Conservation (phyloP, 768 basidiomycete species). For the Fibroporia radiculosa region DNA sequence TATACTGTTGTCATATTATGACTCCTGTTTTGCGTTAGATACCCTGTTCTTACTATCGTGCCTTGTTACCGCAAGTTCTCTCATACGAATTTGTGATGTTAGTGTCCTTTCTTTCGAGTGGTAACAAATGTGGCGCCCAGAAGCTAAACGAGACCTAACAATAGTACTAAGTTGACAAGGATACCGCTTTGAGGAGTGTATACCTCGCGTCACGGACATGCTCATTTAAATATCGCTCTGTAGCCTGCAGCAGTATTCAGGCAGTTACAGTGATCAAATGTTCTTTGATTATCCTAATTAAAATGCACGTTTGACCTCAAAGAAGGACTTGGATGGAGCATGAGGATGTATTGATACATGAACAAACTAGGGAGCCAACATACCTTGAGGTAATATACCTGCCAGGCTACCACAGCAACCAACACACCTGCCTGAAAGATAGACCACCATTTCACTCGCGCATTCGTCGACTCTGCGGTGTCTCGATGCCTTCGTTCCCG, state of each 20-base stretch:
- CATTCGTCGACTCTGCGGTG: slow-evolving; percentile 89
- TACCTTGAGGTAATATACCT: slow-evolving; percentile 94
- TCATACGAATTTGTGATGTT: neutral
- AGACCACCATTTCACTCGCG: slow-evolving; percentile 99
- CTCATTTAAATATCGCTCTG: too few relatives aligned
- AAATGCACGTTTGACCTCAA: slow-evolving; percentile 87
- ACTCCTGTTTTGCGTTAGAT: slow-evolving; percentile 11
- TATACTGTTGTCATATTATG: slow-evolving; percentile 7
- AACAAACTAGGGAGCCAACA: too few relatives aligned
- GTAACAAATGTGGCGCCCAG: too few relatives aligned
- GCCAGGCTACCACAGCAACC: slow-evolving; percentile 91
- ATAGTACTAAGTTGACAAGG: neutral
- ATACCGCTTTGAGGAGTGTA: too few relatives aligned
- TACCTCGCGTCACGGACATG: too few relatives aligned
- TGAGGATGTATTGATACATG: neutral
- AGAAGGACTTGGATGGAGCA: slow-evolving; percentile 55
- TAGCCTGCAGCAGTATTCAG: too few relatives aligned
- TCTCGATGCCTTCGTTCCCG: slow-evolving; percentile 90
- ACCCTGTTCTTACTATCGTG: slow-evolving; percentile 9
- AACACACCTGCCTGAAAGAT: slow-evolving; percentile 83
- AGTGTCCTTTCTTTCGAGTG: neutral
- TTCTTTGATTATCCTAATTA: slow-evolving; percentile 24
- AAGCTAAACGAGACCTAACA: neutral
- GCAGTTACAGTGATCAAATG: too few relatives aligned
- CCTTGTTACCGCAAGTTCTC: neutral